Base-by-base conservation (phyloP, 2,329 filamentous ascomycete species). In the Aphanoascus verrucosus region DNA sequence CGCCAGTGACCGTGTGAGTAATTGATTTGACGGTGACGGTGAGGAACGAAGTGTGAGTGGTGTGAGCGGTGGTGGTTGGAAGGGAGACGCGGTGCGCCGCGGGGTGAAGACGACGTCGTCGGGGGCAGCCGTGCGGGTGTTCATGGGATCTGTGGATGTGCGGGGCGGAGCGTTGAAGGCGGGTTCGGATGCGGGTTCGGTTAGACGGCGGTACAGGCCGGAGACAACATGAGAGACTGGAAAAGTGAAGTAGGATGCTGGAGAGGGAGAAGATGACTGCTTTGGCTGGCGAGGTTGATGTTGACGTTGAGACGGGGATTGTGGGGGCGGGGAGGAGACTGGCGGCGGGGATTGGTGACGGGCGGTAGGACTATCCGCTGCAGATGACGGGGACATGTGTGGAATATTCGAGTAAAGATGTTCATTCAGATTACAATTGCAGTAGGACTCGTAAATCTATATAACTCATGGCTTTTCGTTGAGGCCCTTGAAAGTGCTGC, bases 41-140 rank as follows among this genome's bases (percentile, higher is more conserved):
- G 84, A 88, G 61, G 76, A 77, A 1, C 74, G 71, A 35, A 97
- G 77, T 3, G 77, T 74, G 19, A 97, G 72, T 0, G 91, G 88
- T 54, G 91, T 90, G 48, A 97, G 79, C 0, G 90, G 90, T 9
- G 91, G 91, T 1, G 89, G 88, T 60, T 89, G 85, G 67, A 94
- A 89, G 1, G 88, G 89, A 11, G 85, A 89, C 5, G 80, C 78
- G 51, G 79, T 82, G 59, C 86, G 81, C 54, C 74, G 72, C 7
- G 72, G 73, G 78, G 74, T 76, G 67, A 81, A 86, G 57, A 84
- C 77, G 51, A 77, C 77, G 59, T 75, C 73, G 23, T 28, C 23
- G 23, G 23, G 7, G 23, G 23, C 23, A 32, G 59, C 47, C 50
- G 77, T 77, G 59, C 75, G 73, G 41, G 58, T 20, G 23, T 46